Percentiles rank a stretch among this genome's conserved stretches.
Conservation (phyloP, 2,329 filamentous ascomycete species). For the Xylaria digitata region DNA sequence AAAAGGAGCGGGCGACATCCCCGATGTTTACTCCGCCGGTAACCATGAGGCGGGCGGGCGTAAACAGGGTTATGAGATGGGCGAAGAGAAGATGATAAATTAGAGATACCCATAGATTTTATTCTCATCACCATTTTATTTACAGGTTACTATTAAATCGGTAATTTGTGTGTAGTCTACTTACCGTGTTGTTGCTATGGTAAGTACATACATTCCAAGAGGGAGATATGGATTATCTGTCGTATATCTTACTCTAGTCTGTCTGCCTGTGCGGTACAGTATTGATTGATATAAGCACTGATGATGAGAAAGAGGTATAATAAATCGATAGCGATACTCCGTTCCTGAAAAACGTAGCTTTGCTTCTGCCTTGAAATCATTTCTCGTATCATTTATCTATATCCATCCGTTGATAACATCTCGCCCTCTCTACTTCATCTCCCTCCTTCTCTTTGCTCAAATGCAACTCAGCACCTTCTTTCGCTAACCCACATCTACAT, state of each 20-base stretch:
- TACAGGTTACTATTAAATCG: neutral
- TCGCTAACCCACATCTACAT: neutral
- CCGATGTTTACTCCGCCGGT: no score
- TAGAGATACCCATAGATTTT: constrained; percentile 33
- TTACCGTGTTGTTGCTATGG: neutral
- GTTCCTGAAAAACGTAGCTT: neutral
- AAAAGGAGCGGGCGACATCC: no score
- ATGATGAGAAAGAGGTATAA: no score
- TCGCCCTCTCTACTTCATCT: neutral
- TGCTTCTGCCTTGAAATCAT: constrained; percentile 4
- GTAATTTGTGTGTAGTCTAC: no score
- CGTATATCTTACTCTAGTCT: neutral
- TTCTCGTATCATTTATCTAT: constrained; percentile 25
- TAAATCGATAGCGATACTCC: neutral
- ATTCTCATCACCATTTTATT: neutral
- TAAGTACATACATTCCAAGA: neutral
- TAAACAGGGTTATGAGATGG: neutral
- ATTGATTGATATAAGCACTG: neutral
- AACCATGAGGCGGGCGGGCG: neutral
- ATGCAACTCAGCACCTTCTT: constrained; percentile 8
- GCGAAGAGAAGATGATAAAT: no score
- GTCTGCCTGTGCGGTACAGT: neutral
- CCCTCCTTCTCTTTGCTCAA: neutral
- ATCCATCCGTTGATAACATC: constrained; percentile 14
- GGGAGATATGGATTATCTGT: neutral